Percentiles rank a stretch among this genome's conserved stretches.
Conservation (phyloP, 306 rosid genomes). For the Hippophae tibetana region DNA sequence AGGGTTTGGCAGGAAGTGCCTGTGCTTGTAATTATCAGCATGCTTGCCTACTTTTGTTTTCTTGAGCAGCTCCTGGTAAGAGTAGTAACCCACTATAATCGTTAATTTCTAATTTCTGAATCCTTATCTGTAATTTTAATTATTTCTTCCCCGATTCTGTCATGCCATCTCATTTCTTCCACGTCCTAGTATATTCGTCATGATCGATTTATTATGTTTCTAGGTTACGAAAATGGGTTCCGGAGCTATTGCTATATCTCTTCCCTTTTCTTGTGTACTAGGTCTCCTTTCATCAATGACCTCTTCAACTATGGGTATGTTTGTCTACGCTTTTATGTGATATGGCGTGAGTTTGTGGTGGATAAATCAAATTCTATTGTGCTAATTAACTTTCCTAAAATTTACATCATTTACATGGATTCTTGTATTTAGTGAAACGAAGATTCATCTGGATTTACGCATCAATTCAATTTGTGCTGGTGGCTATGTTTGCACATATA, state of each 20-base stretch:
- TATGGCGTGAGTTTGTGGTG: too few relatives aligned
- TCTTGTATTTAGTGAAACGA: conserved; percentile 51
- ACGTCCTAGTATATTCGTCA: conserved; percentile 1
- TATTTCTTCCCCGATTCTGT: too few relatives aligned
- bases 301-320: conserved; percentile 91
- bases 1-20: conserved; percentile 99
- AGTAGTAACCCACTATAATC: conserved; percentile 7
- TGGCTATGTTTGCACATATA: conserved; percentile 78
- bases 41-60: conserved; percentile 95
- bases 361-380: too few relatives aligned
- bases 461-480: conserved; percentile 59
- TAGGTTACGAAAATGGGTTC: conserved; percentile 76
- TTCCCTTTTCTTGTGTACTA: conserved; percentile 87
- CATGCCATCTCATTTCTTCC: too few relatives aligned
- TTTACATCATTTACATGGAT: too few relatives aligned
- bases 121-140: too few relatives aligned
- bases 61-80: conserved; percentile 93
- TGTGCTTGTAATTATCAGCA: conserved; percentile 85
- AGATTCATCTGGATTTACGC: conserved; percentile 83
- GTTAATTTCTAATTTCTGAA: neutral
- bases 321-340: too few relatives aligned
- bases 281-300: conserved; percentile 90
- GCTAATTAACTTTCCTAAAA: too few relatives aligned
- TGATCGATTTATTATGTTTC: conserved; percentile 19
- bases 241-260: conserved; percentile 73